Evolutionary conservation across 2,329 filamentous ascomycete genomes (phyloP).

Genomic region (Penicillium brevicompactum): DNA sequence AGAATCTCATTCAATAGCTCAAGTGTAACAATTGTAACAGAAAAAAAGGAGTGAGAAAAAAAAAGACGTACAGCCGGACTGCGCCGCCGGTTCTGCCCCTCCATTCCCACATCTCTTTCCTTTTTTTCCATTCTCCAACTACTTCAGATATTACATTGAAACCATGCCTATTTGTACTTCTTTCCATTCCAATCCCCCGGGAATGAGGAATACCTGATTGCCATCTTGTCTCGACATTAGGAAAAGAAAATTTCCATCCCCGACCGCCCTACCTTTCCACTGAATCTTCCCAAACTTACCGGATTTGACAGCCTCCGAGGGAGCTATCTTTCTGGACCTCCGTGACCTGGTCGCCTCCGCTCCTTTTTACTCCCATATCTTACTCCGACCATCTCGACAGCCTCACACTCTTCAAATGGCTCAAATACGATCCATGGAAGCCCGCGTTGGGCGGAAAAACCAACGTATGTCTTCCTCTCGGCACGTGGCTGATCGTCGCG

Average conservation of each 20-base stretch:
- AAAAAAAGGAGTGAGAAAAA: background rate
- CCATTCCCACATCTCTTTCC: slow-evolving; percentile 19
- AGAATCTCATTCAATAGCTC: background rate
- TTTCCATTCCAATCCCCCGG: slow-evolving; percentile 42
- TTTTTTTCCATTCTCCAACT: slow-evolving; percentile 21
- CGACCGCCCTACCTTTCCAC: slow-evolving; percentile 27
- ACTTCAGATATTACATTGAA: slow-evolving; percentile 27
- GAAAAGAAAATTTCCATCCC: slow-evolving; percentile 32
- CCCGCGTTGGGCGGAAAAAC: slow-evolving; percentile 51
- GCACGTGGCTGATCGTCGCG: slow-evolving; percentile 25
- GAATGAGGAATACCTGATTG: slow-evolving; percentile 46
- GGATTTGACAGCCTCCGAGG: slow-evolving; percentile 22
- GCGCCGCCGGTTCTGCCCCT: slow-evolving; percentile 34
- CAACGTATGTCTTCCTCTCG: slow-evolving; percentile 46
- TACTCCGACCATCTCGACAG: slow-evolving; percentile 3
- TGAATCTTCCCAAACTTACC: slow-evolving; percentile 14
- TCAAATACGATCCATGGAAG: slow-evolving; percentile 49
- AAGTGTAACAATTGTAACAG: slow-evolving; percentile 12
- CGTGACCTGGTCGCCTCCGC: slow-evolving; percentile 1
- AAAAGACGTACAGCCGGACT: slow-evolving; percentile 23
- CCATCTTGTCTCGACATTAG: slow-evolving; percentile 14
- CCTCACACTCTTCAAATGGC: slow-evolving; percentile 36
- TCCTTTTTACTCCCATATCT: slow-evolving; percentile 11
- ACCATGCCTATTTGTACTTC: slow-evolving; percentile 41
- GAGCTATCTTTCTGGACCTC: slow-evolving; percentile 15